Evolutionary conservation across 1,284 basidiomycete genomes (phyloP).

Genomic region (Pascua guehoae): DNA sequence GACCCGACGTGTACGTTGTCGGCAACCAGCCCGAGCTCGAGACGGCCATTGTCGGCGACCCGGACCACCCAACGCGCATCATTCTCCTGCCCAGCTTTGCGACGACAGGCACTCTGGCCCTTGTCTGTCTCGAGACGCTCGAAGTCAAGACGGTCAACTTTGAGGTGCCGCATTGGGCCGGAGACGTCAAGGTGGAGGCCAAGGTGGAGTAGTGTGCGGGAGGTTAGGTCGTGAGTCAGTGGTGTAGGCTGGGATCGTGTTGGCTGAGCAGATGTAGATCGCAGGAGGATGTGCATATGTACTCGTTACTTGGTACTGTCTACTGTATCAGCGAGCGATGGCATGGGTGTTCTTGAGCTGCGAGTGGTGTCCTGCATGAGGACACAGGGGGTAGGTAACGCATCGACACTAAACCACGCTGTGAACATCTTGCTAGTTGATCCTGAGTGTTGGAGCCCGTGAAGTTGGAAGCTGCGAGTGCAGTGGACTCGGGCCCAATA

Average conservation of each 20-base stretch:
- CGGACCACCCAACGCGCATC: constrained; percentile 58
- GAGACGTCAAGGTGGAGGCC: constrained; percentile 15
- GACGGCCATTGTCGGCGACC: constrained; percentile 62
- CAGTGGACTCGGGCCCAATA: no score
- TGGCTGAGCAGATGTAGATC: background rate
- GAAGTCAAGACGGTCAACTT: constrained; percentile 52
- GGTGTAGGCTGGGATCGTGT: background rate
- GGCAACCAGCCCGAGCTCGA: constrained; percentile 84
- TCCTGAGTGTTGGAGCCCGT: no score
- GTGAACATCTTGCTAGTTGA: no score
- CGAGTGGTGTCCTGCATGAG: no score
- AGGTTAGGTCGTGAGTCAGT: no score
- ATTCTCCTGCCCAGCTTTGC: constrained; percentile 81
- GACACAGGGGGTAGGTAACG: no score
- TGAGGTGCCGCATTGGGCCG: constrained; percentile 46
- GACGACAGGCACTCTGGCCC: constrained; percentile 59
- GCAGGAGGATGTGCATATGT: background rate
- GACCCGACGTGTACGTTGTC: constrained; percentile 87
- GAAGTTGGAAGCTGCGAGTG: no score
- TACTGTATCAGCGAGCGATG: background rate
- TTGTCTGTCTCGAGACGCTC: constrained; percentile 61
- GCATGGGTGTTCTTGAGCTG: background rate
- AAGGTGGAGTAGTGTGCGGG: background rate
- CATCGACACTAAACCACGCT: no score
- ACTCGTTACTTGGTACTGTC: background rate